phyloP scores from a whole-genome alignment of 352 stramenopile genomes.

The Pythium sp. region DNA sequence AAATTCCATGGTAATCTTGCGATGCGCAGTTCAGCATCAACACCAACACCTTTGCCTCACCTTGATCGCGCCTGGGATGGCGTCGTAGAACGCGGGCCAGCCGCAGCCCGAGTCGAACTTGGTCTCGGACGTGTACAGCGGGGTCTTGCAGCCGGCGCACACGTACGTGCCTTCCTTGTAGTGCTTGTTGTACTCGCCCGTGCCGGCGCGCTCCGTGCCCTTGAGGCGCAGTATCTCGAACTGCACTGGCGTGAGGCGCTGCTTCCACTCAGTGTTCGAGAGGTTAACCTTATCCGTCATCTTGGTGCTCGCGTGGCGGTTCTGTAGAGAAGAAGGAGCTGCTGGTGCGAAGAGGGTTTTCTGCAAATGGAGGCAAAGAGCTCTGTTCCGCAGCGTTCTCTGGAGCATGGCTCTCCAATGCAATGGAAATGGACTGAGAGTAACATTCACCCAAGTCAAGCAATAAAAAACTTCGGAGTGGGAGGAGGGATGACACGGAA shows the following conservation, averaged over 20 bases:
- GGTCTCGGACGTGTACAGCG: conserved; percentile 83
- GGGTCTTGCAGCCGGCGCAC: conserved; percentile 84
- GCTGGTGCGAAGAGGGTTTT: background rate
- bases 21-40: background rate
- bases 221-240: conserved; percentile 89
- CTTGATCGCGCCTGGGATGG: conserved; percentile 86
- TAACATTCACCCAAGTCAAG: background rate
- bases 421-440: background rate
- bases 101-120: conserved; percentile 91
- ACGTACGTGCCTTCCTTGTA: conserved; percentile 84
- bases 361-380: conserved; percentile 5
- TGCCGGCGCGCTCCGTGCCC: conserved; percentile 85
- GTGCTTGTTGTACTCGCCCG: conserved; percentile 89
- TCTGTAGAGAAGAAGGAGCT: background rate
- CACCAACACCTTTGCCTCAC: conserved; percentile 17
- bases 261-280: conserved; percentile 82
- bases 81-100: conserved; percentile 90
- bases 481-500: conserved; percentile 3
- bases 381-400: conserved; percentile 13
- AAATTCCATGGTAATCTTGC: background rate
- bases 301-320: conserved; percentile 20
- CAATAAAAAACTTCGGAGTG: background rate
- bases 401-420: conserved; percentile 1
- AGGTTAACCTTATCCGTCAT: conserved; percentile 53
- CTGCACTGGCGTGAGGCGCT: conserved; percentile 70